Conservation (phyloP, 2,329 filamentous ascomycete genomes). For the Purpureocillium lavendulum region DNA sequence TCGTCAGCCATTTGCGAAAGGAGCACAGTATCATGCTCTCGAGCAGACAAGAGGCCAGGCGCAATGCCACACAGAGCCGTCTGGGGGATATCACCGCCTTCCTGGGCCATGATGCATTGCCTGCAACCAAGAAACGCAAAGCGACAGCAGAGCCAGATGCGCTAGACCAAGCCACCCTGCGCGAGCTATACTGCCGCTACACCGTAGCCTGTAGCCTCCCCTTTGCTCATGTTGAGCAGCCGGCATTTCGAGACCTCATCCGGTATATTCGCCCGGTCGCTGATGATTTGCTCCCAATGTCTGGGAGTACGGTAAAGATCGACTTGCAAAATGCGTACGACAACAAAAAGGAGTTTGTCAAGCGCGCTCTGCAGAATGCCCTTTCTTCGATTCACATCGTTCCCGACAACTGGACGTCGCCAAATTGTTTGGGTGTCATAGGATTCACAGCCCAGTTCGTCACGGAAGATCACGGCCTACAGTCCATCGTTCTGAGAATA, state of each 20-base stretch:
- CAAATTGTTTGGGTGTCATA: slow-evolving; percentile 4
- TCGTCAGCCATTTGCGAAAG: slow-evolving; percentile 1
- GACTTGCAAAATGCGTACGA: slow-evolving; percentile 2
- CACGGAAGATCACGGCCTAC: slow-evolving; percentile 3
- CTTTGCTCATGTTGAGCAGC: slow-evolving; percentile 1
- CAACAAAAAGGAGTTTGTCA: slow-evolving; percentile 1
- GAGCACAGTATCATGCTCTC: not conserved
- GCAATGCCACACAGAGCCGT: not conserved
- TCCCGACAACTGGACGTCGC: slow-evolving; percentile 1
- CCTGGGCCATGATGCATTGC: not conserved
- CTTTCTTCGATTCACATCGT: slow-evolving; percentile 2
- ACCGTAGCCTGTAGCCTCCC: slow-evolving; percentile 1
- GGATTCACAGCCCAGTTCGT: slow-evolving; percentile 5
- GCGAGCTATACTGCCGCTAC: slow-evolving; percentile 3
- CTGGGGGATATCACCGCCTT: slow-evolving; percentile 1
- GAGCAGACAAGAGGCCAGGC: not conserved
- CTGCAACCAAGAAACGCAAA: slow-evolving; percentile 1
- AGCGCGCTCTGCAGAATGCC: slow-evolving; percentile 2
- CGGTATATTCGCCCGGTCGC: slow-evolving; percentile 1
- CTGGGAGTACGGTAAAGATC: not conserved
- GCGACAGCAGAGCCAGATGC: not conserved
- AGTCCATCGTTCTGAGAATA: slow-evolving; percentile 3
- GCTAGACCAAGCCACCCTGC: not conserved
- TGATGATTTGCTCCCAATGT: slow-evolving; percentile 1
- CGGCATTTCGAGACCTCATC: not conserved